Evolutionary conservation across 495 filamentous ascomycete species (phyloP).

Genomic region (Geopyxis carbonaria): DNA sequence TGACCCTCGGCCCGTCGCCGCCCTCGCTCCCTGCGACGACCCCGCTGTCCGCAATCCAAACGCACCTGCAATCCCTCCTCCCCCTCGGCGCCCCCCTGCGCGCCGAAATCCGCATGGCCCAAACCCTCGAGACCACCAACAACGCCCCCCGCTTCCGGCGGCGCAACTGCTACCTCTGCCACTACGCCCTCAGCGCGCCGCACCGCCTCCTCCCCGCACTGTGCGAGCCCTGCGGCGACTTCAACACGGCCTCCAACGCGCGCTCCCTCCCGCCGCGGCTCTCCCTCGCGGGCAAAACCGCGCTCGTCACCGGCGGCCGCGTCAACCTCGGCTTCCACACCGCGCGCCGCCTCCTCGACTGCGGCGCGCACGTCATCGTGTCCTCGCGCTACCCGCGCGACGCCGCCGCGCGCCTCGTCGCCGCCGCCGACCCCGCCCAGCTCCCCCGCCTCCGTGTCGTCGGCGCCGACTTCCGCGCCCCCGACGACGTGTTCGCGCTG

Average conservation of each 20-base stretch:
- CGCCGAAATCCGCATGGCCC: background rate
- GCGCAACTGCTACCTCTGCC: conserved; percentile 32
- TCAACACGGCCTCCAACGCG: conserved; percentile 25
- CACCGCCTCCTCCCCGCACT: conserved; percentile 28
- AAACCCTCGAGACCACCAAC: background rate
- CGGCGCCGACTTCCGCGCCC: conserved; percentile 32
- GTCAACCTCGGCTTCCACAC: conserved; percentile 33
- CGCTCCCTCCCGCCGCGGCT: conserved; percentile 28
- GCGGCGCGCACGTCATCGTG: conserved; percentile 34
- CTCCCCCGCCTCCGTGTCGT: conserved; percentile 26
- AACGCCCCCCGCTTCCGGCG: too few relatives aligned
- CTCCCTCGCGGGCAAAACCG: conserved; percentile 24
- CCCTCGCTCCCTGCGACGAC: conserved; percentile 9
- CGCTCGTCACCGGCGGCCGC: conserved; percentile 34
- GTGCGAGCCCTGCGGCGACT: conserved; percentile 30
- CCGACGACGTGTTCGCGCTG: conserved; percentile 32
- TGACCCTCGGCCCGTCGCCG: too few relatives aligned
- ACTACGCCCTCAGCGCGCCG: conserved; percentile 17
- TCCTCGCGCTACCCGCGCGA: conserved; percentile 33
- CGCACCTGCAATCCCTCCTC: conserved; percentile 9
- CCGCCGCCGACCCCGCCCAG: conserved; percentile 24
- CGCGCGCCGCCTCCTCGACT: conserved; percentile 30
- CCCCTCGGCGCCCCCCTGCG: conserved; percentile 8
- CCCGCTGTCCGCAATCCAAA: conserved; percentile 19
- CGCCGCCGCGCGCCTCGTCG: conserved; percentile 28